These are phyloP conservation scores for Trichoderma gracile DNA, from an alignment of 2,329 filamentous ascomycete genomes.

Conservation along the genomic window DNA sequence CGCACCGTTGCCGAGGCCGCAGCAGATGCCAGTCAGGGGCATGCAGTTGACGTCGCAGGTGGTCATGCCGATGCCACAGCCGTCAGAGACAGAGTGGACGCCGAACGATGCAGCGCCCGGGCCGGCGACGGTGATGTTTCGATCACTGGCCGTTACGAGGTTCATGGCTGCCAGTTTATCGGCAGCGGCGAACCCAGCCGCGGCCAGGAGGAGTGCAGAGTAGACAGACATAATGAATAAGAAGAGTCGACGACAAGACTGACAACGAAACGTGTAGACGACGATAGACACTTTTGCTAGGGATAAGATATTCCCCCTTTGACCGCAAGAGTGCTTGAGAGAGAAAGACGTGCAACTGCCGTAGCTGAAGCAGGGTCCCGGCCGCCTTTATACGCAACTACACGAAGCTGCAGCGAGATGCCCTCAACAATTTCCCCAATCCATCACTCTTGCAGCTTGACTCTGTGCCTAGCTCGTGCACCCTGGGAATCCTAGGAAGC, in stretches of 20 bases:
- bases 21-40: constrained; percentile 35
- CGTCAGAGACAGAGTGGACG: constrained; percentile 26
- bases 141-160: constrained; percentile 11
- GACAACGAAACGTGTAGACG: background rate
- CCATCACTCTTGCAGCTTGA: background rate
- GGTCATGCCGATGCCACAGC: constrained; percentile 31
- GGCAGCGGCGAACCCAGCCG: constrained; percentile 32
- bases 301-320: background rate
- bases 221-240: constrained; percentile 31
- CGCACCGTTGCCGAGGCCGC: constrained; percentile 26
- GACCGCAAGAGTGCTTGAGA: background rate
- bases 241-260: constrained; percentile 18
- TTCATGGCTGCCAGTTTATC: constrained; percentile 15
- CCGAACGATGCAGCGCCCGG: constrained; percentile 26
- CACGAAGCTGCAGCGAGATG: background rate
- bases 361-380: background rate
- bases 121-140: constrained; percentile 25
- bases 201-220: constrained; percentile 34
- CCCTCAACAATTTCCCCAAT: constrained; percentile 2
- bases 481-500: constrained; percentile 6
- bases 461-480: background rate
- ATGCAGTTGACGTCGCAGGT: constrained; percentile 39
- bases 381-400: constrained; percentile 1
- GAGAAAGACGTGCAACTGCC: background rate
- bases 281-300: background rate